These are phyloP conservation scores for Pseudocohnilembus persalinus DNA, from an alignment of 169 alveolate genomes.

Conservation along the genomic window DNA sequence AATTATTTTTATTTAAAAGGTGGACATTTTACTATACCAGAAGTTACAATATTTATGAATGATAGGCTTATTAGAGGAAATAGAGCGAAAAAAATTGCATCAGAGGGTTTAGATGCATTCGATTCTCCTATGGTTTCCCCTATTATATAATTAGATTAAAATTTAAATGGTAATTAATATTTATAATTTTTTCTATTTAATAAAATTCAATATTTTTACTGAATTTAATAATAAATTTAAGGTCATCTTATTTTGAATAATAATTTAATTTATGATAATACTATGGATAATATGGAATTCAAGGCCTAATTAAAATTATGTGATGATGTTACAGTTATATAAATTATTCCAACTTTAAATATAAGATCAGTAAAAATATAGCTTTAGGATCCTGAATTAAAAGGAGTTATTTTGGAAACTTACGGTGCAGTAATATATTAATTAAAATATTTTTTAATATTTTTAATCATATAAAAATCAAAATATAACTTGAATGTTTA, in stretches of 20 bases:
- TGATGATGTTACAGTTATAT: constrained; percentile 8
- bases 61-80: constrained; percentile 80
- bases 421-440: constrained; percentile 90
- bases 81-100: constrained; percentile 77
- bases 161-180: too few species aligned
- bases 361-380: not conserved
- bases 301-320: constrained; percentile 6
- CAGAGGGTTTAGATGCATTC: constrained; percentile 80
- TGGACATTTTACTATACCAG: constrained; percentile 84
- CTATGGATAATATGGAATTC: constrained; percentile 1
- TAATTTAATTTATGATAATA: constrained; percentile 38
- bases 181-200: too few species aligned
- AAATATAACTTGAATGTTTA: not conserved
- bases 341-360: constrained; percentile 9
- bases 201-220: constrained; percentile 53
- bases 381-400: constrained; percentile 33
- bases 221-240: too few species aligned
- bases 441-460: constrained; percentile 76
- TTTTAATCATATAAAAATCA: constrained; percentile 42
- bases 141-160: not conserved
- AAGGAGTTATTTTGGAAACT: constrained; percentile 72
- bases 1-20: constrained; percentile 61
- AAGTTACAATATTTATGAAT: constrained; percentile 80
- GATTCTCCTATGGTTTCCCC: constrained; percentile 80
- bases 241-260: constrained; percentile 58